Conservation (phyloP, 2,329 filamentous ascomycete genomes). For the Eutypa lata region DNA sequence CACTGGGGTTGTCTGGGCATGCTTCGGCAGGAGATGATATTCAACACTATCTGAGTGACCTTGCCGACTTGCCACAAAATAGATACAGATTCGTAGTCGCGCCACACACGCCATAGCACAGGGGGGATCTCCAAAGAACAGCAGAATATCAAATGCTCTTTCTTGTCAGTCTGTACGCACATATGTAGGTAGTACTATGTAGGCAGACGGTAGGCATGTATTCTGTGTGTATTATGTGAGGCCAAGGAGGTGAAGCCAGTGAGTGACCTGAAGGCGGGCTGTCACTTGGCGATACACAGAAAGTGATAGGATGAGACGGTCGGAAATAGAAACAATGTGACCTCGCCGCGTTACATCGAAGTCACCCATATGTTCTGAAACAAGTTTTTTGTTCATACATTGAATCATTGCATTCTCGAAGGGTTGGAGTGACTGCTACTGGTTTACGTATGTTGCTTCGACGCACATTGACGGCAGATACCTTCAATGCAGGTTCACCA, state of each 20-base stretch:
- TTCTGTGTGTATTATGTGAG: not conserved
- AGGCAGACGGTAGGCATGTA: no score
- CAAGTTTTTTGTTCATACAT: not conserved
- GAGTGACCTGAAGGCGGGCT: not conserved
- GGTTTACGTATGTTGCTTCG: not conserved
- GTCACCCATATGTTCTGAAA: not conserved
- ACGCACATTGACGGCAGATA: not conserved
- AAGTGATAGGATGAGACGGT: not conserved
- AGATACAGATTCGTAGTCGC: not conserved
- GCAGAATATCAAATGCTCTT: not conserved
- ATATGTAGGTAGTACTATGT: not conserved
- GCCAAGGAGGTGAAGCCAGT: not conserved
- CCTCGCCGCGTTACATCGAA: not conserved
- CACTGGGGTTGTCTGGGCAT: not conserved
- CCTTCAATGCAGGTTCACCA: no score
- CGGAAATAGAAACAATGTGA: not conserved
- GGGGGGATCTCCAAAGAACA: not conserved
- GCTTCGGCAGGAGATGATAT: no score
- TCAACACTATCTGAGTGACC: not conserved
- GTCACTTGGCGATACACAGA: not conserved
- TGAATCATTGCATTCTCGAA: not conserved
- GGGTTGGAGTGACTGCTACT: not conserved
- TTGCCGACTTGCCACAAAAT: not conserved
- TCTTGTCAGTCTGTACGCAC: not conserved
- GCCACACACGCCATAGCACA: not conserved